Evolutionary conservation across 306 rosid genomes (phyloP).

Genomic region (Quercus glauca): DNA sequence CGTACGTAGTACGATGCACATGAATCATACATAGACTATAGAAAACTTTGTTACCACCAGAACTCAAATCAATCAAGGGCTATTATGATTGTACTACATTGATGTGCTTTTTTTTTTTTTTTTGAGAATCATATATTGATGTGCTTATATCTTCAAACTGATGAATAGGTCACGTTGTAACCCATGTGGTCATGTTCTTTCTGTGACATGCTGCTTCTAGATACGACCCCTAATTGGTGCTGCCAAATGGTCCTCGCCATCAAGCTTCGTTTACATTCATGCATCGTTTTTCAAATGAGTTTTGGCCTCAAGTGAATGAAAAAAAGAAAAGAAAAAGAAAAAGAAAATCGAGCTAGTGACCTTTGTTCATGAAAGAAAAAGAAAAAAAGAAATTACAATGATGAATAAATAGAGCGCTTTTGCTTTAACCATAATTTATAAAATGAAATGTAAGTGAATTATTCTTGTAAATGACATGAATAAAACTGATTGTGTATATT

Average conservation of each 20-base stretch:
- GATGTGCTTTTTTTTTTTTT: background rate
- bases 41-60: background rate
- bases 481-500: too few relatives aligned
- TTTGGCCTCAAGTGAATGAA: too few relatives aligned
- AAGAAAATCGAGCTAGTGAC: background rate
- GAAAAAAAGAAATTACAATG: too few relatives aligned
- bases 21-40: background rate
- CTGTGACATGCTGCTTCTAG: conserved; percentile 22
- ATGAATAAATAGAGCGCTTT: too few relatives aligned
- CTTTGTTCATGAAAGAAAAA: too few relatives aligned
- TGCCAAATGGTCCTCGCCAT: background rate
- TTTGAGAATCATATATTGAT: background rate
- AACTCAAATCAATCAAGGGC: background rate
- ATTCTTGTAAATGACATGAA: too few relatives aligned
- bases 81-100: conserved; percentile 14
- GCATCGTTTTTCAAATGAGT: too few relatives aligned
- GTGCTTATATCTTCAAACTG: conserved; percentile 14
- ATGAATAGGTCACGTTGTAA: conserved; percentile 23
- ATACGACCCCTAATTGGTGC: conserved; percentile 10
- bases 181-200: conserved; percentile 40
- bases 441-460: too few relatives aligned
- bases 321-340: background rate
- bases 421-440: too few relatives aligned
- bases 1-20: conserved; percentile 2
- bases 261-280: too few relatives aligned